A percentile compares a stretch with the other conserved stretches of the same genome.
phyloP scores from a whole-genome alignment of 345 rosid species.

The Citrus australasica region DNA sequence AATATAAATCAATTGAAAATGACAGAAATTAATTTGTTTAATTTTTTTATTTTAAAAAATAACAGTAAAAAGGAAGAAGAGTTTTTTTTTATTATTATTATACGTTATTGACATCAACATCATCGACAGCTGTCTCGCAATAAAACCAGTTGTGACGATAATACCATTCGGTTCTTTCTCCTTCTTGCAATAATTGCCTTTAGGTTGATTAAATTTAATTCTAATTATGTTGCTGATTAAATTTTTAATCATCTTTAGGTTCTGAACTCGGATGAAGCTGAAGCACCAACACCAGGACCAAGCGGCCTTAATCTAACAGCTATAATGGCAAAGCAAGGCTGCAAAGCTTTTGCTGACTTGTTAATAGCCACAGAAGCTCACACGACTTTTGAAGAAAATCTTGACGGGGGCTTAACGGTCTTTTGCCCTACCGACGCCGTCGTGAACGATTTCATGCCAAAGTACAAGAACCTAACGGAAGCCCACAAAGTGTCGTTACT shows the following conservation, averaged over 20 bases:
- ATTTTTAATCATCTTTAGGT: conserved; percentile 1
- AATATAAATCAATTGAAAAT: too few relatives aligned
- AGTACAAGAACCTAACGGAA: conserved; percentile 66
- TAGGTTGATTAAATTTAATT: too few relatives aligned
- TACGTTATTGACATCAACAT: too few relatives aligned
- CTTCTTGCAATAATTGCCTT: too few relatives aligned
- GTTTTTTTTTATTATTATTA: too few relatives aligned
- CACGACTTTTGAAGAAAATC: conserved; percentile 57
- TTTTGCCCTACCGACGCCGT: conserved; percentile 77
- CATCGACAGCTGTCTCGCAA: too few relatives aligned
- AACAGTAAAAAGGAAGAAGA: too few relatives aligned
- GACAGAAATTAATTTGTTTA: too few relatives aligned
- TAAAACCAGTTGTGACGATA: too few relatives aligned
- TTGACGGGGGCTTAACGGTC: conserved; percentile 84
- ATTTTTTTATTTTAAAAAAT: too few relatives aligned
- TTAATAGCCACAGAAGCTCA: conserved; percentile 57
- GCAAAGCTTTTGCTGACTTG: conserved; percentile 72
- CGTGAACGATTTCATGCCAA: conserved; percentile 57
- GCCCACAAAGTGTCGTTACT: conserved; percentile 61
- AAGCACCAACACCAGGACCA: conserved; percentile 81
- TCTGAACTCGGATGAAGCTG: conserved; percentile 74
- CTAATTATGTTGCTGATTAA: background rate
- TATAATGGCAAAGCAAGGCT: conserved; percentile 74
- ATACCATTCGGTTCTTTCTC: too few relatives aligned
- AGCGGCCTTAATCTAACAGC: conserved; percentile 54